Evolutionary conservation across 2,329 filamentous ascomycete genomes (phyloP), one percentile per base, ranked within the genome.

Genomic region (Diaporthe batatas): DNA sequence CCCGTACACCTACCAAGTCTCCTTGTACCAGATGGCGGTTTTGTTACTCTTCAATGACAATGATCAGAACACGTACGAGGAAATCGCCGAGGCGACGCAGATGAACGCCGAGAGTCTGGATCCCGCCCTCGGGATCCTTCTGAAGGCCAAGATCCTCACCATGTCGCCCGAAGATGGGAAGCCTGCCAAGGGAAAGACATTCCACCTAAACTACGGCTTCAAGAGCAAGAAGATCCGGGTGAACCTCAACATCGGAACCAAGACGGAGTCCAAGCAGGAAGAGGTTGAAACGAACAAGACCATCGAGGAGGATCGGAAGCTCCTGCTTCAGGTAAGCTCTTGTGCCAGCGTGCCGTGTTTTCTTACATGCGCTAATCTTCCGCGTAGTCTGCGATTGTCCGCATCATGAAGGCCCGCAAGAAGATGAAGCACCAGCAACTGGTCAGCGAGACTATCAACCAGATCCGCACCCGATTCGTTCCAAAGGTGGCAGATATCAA

Each of bases 331-430:
- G 92, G 96, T 98, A 89, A 83, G 92, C 87, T 76, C 36, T 70
- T 72, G n/a, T 12, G 21, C 54, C 68, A 71, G 7, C 54, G 10
- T 70, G 44, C 7, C 71, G 23, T 55, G 51, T 10, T 39, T 14
- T 59, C 39, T 34, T 54, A 29, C 23, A 3, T 54, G 39, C 25
- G 18, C 74, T 79, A 75, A 79, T 74, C 32, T 10, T 16, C 68
- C 18, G 55, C 75, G 67, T 71, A 99, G 96, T 98, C 96, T 75
- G 95, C 96, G 32, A 98, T 99, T 82, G 96, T 99, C 72, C 94
- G 96, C 80, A 98, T 99, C 86, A 99, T 99, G 96, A 99, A 99
- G 87, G 97, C 96, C 4, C 93, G 96, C 74, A 98, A 99, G 91
- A 94, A 93, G 86, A 97, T 98, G 94, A 98, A 98, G 90, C 96